Base-by-base conservation (phyloP, 2,329 filamentous ascomycete genomes). In the Cercospora zeae-maydis region DNA sequence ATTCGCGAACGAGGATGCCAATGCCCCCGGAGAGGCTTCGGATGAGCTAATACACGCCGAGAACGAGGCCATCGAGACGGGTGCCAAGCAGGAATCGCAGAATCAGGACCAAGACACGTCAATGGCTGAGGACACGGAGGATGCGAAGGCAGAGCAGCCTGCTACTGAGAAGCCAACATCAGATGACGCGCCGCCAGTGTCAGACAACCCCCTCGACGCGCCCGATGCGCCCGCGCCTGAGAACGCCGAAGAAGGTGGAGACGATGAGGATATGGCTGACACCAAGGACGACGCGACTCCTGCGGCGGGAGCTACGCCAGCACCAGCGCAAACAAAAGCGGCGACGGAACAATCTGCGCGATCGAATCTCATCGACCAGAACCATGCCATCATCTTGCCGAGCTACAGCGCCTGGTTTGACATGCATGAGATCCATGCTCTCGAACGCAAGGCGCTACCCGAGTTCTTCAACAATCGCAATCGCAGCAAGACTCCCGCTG, bases 351-450 rank as follows among this genome's bases (percentile, higher is more conserved):
- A 90, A 47, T 89, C 92, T 3, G 96, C 95, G 57, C 91, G 93
- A 68, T 90, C 93, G 70, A 93, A 98, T 73, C 86, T 99, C 60
- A 90, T 96, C 65, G 87, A 91, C 13, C 95, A 99, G 79, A 96
- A 92, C 45, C 93, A 97, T 75, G 89, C 93, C 66, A 98, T 98
- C 74, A 93, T 99, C 66, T 86, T 99, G 21, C 95, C 95, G 21
- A 98, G 93, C 76, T 99, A 99, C 78, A 96, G 92, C 75, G 95
- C 91, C 13, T 99, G 95, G 95, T 99, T 99, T 76, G 95, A 99
- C 78, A 97, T 99, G 93, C 91, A 93, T 76, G 84, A 86, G 55
- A 89, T 99, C 73, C 91, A 97, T 77, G 86, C 87, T 64, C 90
- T 97, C 71, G 95, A 99, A 81, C 90, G 89, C 75, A 99, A 97